These are phyloP conservation scores for Furcasterigmium sp. DNA, from an alignment of 2,329 filamentous ascomycete genomes.

Conservation along the genomic window DNA sequence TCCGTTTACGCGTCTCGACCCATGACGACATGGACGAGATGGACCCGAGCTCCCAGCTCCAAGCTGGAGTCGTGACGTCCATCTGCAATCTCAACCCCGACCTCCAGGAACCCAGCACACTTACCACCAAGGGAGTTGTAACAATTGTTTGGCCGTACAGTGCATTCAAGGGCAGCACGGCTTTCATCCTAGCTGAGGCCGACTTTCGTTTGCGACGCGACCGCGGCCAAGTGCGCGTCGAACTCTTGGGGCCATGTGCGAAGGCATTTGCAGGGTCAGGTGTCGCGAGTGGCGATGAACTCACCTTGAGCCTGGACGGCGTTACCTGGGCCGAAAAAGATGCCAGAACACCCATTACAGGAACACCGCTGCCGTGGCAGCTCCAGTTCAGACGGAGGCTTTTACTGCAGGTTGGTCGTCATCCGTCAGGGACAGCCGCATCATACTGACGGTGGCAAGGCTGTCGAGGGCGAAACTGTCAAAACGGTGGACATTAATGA, in stretches of 20 bases:
- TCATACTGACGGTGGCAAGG: conserved; percentile 25
- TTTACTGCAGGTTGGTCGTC: conserved; percentile 37
- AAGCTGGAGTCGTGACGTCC: conserved; percentile 27
- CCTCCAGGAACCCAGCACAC: conserved; percentile 31
- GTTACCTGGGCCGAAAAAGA: conserved; percentile 58
- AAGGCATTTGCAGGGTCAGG: conserved; percentile 60
- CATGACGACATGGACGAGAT: conserved; percentile 12
- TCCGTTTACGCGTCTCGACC: neutral
- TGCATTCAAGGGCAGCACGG: conserved; percentile 65
- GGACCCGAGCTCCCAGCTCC: conserved; percentile 10
- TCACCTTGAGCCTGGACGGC: conserved; percentile 65
- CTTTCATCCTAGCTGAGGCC: conserved; percentile 77
- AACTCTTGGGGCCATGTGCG: conserved; percentile 67
- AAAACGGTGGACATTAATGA: conserved; percentile 50
- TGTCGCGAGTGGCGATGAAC: conserved; percentile 72
- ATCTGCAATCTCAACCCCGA: conserved; percentile 52
- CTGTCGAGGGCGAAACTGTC: conserved; percentile 39
- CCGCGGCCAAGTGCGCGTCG: conserved; percentile 75
- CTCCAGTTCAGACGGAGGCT: conserved; percentile 48
- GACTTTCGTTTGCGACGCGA: conserved; percentile 74
- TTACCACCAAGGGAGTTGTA: conserved; percentile 63
- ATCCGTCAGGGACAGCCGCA: too few relatives aligned
- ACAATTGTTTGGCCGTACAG: conserved; percentile 92
- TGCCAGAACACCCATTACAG: conserved; percentile 40
- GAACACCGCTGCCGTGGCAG: conserved; percentile 52